phyloP scores from a whole-genome alignment of 805 yeast genomes.

The Starmerella powellii region DNA sequence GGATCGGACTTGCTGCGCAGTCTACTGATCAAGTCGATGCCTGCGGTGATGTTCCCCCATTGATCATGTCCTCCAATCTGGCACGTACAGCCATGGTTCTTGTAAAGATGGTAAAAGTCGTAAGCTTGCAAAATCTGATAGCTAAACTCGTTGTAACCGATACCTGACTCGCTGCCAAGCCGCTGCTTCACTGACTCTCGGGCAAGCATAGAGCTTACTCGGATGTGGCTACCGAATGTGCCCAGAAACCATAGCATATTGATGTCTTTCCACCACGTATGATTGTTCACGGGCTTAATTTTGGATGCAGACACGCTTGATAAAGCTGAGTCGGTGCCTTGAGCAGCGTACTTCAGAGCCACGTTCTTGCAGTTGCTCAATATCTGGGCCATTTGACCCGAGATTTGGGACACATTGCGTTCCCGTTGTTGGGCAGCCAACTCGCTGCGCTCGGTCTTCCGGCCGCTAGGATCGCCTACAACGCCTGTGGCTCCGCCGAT shows the following conservation, averaged over 20 bases:
- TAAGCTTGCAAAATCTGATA: conserved; percentile 89
- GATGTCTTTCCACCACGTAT: conserved; percentile 75
- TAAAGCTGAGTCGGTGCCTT: background rate
- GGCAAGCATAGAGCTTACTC: conserved; percentile 77
- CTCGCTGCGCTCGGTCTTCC: conserved; percentile 57
- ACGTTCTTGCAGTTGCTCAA: conserved; percentile 50
- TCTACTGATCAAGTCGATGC: conserved; percentile 72
- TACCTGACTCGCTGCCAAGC: conserved; percentile 53
- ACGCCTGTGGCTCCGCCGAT: conserved; percentile 77
- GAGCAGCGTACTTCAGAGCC: conserved; percentile 46
- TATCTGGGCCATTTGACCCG: conserved; percentile 49
- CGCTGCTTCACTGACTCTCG: conserved; percentile 78
- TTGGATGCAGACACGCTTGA: conserved; percentile 29
- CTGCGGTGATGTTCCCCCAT: conserved; percentile 97
- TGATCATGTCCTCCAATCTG: conserved; percentile 96
- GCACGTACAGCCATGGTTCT: conserved; percentile 44
- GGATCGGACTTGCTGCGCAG: conserved; percentile 26
- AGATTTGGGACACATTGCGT: conserved; percentile 48
- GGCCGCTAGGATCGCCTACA: conserved; percentile 95
- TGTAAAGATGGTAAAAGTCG: conserved; percentile 75
- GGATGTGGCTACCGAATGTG: conserved; percentile 59
- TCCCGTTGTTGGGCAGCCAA: conserved; percentile 43
- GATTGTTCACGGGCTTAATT: conserved; percentile 47
- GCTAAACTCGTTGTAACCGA: conserved; percentile 89
- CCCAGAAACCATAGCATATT: conserved; percentile 68